phyloP scores from a whole-genome alignment of 2,329 filamentous ascomycete species.

The Talaromyces verruculosus region DNA sequence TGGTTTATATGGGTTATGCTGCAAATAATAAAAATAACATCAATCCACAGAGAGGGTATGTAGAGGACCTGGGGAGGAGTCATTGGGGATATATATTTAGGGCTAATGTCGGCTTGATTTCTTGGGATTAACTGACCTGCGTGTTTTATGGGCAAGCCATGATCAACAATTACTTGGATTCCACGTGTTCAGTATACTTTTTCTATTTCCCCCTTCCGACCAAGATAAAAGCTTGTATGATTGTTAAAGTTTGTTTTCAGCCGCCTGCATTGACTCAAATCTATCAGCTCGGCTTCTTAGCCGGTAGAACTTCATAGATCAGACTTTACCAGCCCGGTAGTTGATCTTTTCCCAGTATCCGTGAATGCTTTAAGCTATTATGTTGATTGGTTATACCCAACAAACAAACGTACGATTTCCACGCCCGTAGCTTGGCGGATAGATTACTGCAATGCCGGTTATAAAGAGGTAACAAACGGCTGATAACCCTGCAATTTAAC shows the following conservation, averaged over 20 bases:
- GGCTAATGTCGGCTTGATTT: background rate
- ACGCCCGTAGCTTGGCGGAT: background rate
- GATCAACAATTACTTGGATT: background rate
- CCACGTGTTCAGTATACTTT: background rate
- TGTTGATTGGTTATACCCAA: background rate
- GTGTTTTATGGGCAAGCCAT: background rate
- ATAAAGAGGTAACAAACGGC: background rate
- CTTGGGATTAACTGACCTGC: background rate
- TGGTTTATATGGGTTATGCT: no score
- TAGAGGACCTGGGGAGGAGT: no score
- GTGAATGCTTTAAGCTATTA: background rate
- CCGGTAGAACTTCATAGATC: background rate
- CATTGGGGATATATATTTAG: no score
- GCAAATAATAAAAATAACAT: no score
- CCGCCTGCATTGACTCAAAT: background rate
- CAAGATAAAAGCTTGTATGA: background rate
- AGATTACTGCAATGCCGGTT: background rate
- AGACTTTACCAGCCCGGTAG: background rate
- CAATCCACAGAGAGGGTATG: no score
- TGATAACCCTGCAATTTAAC: constrained; percentile 4
- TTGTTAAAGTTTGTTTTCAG: background rate
- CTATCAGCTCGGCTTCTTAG: background rate
- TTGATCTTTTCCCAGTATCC: background rate
- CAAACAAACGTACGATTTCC: background rate
- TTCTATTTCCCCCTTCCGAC: background rate